phyloP scores from a whole-genome alignment of 1,284 basidiomycete species.

The Malassezia pachydermatis region DNA sequence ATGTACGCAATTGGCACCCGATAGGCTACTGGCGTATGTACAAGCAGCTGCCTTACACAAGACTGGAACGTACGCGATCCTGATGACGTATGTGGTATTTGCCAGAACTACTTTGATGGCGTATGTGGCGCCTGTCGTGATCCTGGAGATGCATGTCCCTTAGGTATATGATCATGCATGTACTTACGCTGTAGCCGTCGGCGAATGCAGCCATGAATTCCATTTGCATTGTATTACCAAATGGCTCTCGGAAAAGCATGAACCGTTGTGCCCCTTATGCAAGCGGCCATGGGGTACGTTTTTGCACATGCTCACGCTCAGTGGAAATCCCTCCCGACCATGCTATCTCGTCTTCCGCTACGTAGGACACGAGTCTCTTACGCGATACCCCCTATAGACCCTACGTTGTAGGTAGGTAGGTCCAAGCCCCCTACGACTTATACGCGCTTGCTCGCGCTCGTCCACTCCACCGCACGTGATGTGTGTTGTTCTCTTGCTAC shows the following conservation, averaged over 20 bases:
- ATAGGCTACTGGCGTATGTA: constrained; percentile 45
- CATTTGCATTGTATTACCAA: constrained; percentile 46
- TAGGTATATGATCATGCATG: constrained; percentile 6
- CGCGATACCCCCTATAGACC: no score
- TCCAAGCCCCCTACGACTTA: no score
- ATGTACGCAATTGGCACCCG: constrained; percentile 38
- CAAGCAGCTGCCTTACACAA: not conserved
- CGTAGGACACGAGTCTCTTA: no score
- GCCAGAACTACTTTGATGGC: constrained; percentile 47
- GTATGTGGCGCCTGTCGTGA: constrained; percentile 43
- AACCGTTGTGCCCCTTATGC: constrained; percentile 18
- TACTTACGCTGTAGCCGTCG: constrained; percentile 27
- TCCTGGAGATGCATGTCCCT: constrained; percentile 30
- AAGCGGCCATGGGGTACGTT: constrained; percentile 19
- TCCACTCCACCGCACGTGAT: not conserved
- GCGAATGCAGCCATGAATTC: constrained; percentile 46
- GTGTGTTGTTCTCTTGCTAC: constrained; percentile 10
- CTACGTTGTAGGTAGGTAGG: no score
- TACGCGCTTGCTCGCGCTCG: no score
- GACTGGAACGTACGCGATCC: constrained; percentile 46
- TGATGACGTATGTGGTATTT: constrained; percentile 48
- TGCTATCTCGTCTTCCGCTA: no score
- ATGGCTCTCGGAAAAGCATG: constrained; percentile 39
- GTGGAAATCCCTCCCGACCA: no score
- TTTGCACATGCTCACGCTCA: not conserved